Evolutionary conservation across 371 early-diverging fungal species (phyloP).

Genomic region (Paraphysoderma sedebokerense): DNA sequence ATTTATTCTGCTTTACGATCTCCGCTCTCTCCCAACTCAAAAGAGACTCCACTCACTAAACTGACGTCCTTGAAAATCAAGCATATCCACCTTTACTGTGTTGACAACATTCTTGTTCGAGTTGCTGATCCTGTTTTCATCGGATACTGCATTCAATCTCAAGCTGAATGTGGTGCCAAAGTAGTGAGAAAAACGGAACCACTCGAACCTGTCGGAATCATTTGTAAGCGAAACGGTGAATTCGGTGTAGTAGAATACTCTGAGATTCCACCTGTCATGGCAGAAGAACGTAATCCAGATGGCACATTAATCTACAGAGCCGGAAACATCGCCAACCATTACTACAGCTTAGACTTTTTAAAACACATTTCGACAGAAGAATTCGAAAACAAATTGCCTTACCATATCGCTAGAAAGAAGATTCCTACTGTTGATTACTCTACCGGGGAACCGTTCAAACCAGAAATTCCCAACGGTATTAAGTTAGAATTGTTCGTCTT

Average conservation of each 20-base stretch:
- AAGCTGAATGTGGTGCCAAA: conserved; percentile 87
- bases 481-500: conserved; percentile 95
- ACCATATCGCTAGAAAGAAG: conserved; percentile 95
- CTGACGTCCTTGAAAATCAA: conserved; percentile 56
- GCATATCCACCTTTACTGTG: conserved; percentile 82
- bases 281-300: conserved; percentile 41
- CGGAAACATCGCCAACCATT: conserved; percentile 96
- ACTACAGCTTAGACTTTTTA: conserved; percentile 83
- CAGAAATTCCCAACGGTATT: conserved; percentile 77
- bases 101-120: conserved; percentile 85
- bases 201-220: conserved; percentile 85
- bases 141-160: conserved; percentile 60
- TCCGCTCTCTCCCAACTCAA: too few species aligned
- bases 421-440: conserved; percentile 73
- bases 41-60: conserved; percentile 47
- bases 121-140: conserved; percentile 89
- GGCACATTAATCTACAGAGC: conserved; percentile 65
- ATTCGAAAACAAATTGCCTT: conserved; percentile 66
- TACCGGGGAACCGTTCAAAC: conserved; percentile 50
- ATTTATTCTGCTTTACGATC: conserved; percentile 73
- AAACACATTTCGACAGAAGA: conserved; percentile 41
- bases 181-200: conserved; percentile 70
- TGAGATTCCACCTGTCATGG: conserved; percentile 62
- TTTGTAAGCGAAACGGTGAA: conserved; percentile 64
- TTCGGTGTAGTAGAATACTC: conserved; percentile 90